These are phyloP conservation scores for Paecilomyces niveus DNA, from an alignment of 2,329 filamentous ascomycete genomes.

Conservation along the genomic window DNA sequence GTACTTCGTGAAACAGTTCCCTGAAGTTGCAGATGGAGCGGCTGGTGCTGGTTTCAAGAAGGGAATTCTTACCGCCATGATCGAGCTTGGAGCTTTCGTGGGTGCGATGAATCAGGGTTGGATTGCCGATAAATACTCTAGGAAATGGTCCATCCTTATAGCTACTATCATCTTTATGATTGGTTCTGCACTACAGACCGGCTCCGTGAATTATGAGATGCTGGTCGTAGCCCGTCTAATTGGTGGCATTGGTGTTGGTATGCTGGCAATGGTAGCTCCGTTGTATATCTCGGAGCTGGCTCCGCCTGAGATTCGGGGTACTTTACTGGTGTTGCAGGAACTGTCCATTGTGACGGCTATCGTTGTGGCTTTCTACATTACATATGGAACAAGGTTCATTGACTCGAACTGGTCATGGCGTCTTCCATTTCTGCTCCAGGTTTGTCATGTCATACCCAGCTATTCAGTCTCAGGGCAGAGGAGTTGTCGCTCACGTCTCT, in stretches of 20 bases:
- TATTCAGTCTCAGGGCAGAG: neutral
- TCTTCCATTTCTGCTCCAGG: conserved; percentile 22
- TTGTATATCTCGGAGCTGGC: conserved; percentile 28
- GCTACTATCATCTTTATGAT: conserved; percentile 32
- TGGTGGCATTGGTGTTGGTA: conserved; percentile 33
- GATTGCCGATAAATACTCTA: conserved; percentile 35
- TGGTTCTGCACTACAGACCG: conserved; percentile 36
- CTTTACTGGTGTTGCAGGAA: conserved; percentile 11
- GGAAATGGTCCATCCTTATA: conserved; percentile 34
- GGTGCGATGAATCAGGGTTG: conserved; percentile 30
- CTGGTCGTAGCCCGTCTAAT: conserved; percentile 30
- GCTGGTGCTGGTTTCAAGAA: conserved; percentile 19
- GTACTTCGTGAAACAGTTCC: conserved; percentile 35
- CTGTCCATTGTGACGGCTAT: conserved; percentile 10
- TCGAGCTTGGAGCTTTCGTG: conserved; percentile 38
- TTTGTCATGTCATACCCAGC: neutral
- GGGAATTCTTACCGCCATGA: conserved; percentile 41
- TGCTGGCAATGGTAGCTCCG: conserved; percentile 28
- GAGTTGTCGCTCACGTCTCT: neutral
- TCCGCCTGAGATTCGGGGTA: conserved; percentile 24
- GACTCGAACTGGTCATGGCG: conserved; percentile 31
- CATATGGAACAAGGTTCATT: conserved; percentile 28
- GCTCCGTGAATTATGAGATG: conserved; percentile 15
- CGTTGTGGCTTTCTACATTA: conserved; percentile 10
- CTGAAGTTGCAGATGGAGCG: conserved; percentile 31